Evolutionary conservation across 108 stramenopile species (phyloP).

Genomic region (Stephanodiscus triporus): DNA sequence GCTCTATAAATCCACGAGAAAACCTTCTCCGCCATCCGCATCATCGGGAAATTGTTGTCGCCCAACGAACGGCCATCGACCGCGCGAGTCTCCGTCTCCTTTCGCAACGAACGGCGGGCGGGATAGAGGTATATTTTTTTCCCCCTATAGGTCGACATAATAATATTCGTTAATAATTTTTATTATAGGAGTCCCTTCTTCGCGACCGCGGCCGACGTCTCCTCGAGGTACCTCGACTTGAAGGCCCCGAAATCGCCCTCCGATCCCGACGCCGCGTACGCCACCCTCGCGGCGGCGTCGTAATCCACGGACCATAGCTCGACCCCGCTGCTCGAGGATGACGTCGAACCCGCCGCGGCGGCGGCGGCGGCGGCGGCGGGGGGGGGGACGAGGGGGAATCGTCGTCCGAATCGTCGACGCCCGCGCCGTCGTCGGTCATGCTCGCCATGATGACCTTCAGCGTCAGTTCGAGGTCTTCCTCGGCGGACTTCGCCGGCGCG

Average conservation of each 20-base stretch:
- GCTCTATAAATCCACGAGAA: too few relatives aligned
- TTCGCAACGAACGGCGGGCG: too few relatives aligned
- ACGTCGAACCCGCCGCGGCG: constrained; percentile 24
- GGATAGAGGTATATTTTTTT: background rate
- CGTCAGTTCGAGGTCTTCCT: constrained; percentile 71
- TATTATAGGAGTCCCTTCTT: constrained; percentile 13
- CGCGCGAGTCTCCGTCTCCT: too few relatives aligned
- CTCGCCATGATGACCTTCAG: constrained; percentile 53
- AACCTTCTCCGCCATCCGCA: too few relatives aligned
- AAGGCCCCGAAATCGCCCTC: constrained; percentile 58
- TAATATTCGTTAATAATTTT: background rate
- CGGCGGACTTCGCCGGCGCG: constrained; percentile 53
- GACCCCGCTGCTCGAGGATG: constrained; percentile 15
- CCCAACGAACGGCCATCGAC: too few relatives aligned
- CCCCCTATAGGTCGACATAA: too few relatives aligned
- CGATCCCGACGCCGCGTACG: constrained; percentile 55
- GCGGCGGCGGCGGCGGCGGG: constrained; percentile 12
- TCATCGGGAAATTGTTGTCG: too few relatives aligned
- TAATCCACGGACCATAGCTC: constrained; percentile 52
- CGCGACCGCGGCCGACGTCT: constrained; percentile 49
- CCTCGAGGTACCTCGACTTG: constrained; percentile 57
- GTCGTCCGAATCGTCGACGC: constrained; percentile 43
- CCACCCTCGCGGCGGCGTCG: constrained; percentile 58
- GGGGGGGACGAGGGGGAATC: too few relatives aligned
- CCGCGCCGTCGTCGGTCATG: constrained; percentile 28